Evolutionary conservation across 129 eudicot species (phyloP), one percentile per base, ranked within the genome.

Genomic region (Rutidosis leptorrhynchoides): DNA sequence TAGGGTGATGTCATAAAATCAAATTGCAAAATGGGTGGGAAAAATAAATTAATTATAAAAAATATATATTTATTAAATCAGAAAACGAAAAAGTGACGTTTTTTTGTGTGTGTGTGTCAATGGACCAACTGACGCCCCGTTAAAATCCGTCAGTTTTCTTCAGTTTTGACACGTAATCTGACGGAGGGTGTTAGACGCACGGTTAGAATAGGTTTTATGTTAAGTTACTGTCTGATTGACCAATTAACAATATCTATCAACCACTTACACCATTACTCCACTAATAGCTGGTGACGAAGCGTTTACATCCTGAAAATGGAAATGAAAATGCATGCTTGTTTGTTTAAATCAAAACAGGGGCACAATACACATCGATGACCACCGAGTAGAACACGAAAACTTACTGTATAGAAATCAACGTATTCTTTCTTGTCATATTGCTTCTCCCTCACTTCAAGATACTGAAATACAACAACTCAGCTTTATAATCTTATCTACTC

Each of bases 391-490:
- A 57, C 35, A 32, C 6, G 3, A 26, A 65, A 48, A 73, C 98
- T 80, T 80, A 92, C 98, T 11, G 96, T 88, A 84, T 77, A 92
- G 71, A 92, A 82, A 69, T 92, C 98, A 48, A 92, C 68, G 57
- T 83, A 80, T 45, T 45, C 95, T 74, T 92, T 92, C 78, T 82
- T 73, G 84, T 92, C 98, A 72, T 92, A 92, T 76, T 92, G 98
- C 79, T 92, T 88, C 80, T 92, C 98, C 83, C 98, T 85, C 73
- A 92, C 96, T 79, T 92, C 96, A 16, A 92, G 89, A 78, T 88
- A 62, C 98, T 92, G 81, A 46, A 65, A 37, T 23, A 45, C 19
- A 66, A 72, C 14, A 77, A 45, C 61, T 53, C 25, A 40, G 40
- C 59, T 16, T 15, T 65, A 45, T 3, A 53, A 45, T 28, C 28